Conservation (phyloP, 495 filamentous ascomycete species). For the Penicillium pancosmium region DNA sequence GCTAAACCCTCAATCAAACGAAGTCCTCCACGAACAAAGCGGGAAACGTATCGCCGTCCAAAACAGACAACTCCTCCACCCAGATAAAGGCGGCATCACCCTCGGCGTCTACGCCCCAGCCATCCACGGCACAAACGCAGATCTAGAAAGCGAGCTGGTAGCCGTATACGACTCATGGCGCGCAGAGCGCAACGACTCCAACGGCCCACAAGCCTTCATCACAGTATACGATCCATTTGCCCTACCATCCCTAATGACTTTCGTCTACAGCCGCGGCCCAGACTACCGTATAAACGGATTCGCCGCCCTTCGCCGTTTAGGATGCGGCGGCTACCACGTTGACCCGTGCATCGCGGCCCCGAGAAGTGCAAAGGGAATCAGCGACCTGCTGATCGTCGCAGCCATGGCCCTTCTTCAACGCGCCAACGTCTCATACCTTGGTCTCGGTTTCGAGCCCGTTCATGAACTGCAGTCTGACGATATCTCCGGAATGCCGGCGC, state of each 20-base stretch:
- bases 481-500: slow-evolving; percentile 32
- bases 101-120: slow-evolving; percentile 40
- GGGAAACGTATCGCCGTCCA: slow-evolving; percentile 43
- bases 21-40: slow-evolving; percentile 38
- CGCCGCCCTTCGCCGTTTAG: slow-evolving; percentile 41
- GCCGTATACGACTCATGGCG: slow-evolving; percentile 46
- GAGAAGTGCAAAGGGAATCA: slow-evolving; percentile 39
- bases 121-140: slow-evolving; percentile 25
- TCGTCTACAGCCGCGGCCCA: slow-evolving; percentile 40
- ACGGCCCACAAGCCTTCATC: slow-evolving; percentile 41
- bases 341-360: slow-evolving; percentile 47
- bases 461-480: slow-evolving; percentile 25
- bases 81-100: slow-evolving; percentile 34
- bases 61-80: slow-evolving; percentile 40
- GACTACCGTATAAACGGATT: slow-evolving; percentile 40
- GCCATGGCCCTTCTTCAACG: slow-evolving; percentile 41
- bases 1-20: slow-evolving; percentile 44
- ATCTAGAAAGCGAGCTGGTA: slow-evolving; percentile 35
- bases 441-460: slow-evolving; percentile 45
- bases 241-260: slow-evolving; percentile 44
- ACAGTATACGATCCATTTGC: slow-evolving; percentile 48
- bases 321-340: slow-evolving; percentile 43
- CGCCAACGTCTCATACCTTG: slow-evolving; percentile 37
- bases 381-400: slow-evolving; percentile 40
- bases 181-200: slow-evolving; percentile 30